phyloP scores from a whole-genome alignment of 306 rosid species.

The Quercus ilex region DNA sequence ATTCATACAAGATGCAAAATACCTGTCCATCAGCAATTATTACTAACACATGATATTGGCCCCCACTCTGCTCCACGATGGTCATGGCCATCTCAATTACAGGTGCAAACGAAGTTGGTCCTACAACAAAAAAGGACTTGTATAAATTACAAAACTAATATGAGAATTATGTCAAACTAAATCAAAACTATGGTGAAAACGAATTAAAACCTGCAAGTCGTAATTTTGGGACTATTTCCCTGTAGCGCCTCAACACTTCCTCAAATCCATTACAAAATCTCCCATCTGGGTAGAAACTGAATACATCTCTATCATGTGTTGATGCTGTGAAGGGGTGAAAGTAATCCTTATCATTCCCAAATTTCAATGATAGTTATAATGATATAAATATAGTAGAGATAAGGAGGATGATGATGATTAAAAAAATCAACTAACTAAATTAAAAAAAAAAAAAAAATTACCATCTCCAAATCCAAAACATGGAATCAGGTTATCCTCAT shows the following conservation, averaged over 20 bases:
- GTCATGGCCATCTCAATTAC: constrained; percentile 92
- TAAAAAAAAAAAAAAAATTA: constrained; percentile 16
- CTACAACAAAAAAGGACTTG: constrained; percentile 37
- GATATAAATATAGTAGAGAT: neutral
- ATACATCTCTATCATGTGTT: constrained; percentile 89
- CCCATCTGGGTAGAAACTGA: constrained; percentile 75
- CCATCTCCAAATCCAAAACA: constrained; percentile 99
- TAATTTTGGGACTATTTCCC: constrained; percentile 73
- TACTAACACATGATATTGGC: constrained; percentile 68
- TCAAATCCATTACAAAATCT: constrained; percentile 86
- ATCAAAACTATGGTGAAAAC: neutral
- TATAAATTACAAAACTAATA: neutral
- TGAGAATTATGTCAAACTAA: neutral
- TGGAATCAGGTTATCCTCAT: constrained; percentile 92
- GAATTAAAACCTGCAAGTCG: constrained; percentile 74
- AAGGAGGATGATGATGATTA: neutral
- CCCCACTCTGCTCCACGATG: constrained; percentile 85
- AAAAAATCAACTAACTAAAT: neutral
- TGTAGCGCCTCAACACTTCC: constrained; percentile 74
- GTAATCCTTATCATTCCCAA: constrained; percentile 16
- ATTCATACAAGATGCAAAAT: constrained; percentile 13
- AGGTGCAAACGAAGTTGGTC: constrained; percentile 97
- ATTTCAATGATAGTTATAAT: neutral
- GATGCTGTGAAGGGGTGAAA: constrained; percentile 58
- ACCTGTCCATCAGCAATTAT: constrained; percentile 98